Base-by-base conservation (phyloP, 1,284 basidiomycete genomes). In the Farysia itapuensis region DNA sequence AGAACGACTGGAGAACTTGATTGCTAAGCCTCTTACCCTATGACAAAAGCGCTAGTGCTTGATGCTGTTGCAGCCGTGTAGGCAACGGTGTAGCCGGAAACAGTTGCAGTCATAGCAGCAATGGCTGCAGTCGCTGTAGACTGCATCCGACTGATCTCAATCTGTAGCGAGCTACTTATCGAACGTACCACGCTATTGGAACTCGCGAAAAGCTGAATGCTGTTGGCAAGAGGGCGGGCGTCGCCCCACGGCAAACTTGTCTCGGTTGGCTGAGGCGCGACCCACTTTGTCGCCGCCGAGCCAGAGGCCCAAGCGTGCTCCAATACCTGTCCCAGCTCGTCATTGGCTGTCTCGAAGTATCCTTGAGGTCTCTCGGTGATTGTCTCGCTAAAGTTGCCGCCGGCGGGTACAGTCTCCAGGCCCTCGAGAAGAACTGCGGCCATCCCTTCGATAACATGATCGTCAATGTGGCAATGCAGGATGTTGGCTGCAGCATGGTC, bases 391-490 rank as follows among this genome's bases (percentile, higher is more conserved):
- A 64, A 64, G 33, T 58, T 49, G n/a, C 54, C 54, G 4, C 48
- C 52, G 4, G 39, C 35, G 5, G 61, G 61, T 5, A 65, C 41
- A 18, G 38, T 56, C 15, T 65, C 63, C 16, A 65, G 42, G n/a
- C 63, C 63, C 28, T 65, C 63, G 14, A 65, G 57, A 6, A 65
- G 31, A 1, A 65, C 52, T 2, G 63, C 52, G n/a, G 53, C 53
- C 63, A 65, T 65, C 11, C 63, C 63, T 33, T 65, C 51, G 23
- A 65, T 61, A 28, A 40, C 45, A 28, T 65, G 63, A 33, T 65
- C 57, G 31, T 61, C 57, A 13, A 65, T 65, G 35, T 65, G 63
- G 19, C 63, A 65, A 38, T 65, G 63, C 2, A 65, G 41, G 23
- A 65, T 53, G 43, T 60, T 61, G 44, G 63, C 57, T 3, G 57